Base-by-base conservation (phyloP, 2,329 filamentous ascomycete species). In the Colletotrichum sp. region DNA sequence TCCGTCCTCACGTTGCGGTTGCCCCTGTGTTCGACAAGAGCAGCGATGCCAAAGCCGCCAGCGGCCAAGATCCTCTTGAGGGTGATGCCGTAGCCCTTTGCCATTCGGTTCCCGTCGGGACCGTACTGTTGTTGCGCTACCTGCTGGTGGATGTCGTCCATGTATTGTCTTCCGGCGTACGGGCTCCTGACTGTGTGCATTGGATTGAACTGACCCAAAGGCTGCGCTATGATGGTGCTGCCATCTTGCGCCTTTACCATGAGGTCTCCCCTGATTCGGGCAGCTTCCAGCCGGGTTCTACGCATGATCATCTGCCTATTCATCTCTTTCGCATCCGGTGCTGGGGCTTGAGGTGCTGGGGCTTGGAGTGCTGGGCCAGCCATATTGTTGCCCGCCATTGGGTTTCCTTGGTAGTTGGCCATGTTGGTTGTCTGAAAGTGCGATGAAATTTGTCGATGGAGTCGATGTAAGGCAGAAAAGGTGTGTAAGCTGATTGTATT, bases 31-130 rank as follows among this genome's bases (percentile, higher is more conserved):
- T 63, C 32, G 52, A 77, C 67, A 5, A 83, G 64, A 9, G 78
- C 77, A 9, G 77, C 80, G 19, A 78, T 79, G 28, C 81, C 82
- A 11, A 76, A 78, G 6, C 81, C 80, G n/a, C 82, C 82, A 13
- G 39, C 27, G n/a, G 77, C 81, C 34, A 83, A 70, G 36, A 82
- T 59, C 63, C 78, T 82, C 66, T 79, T 60, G 55, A 83, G 81
- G 15, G 71, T 72, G 48, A 83, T 76, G 15, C 64, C 64, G 25
- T 81, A 75, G n/a, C 80, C 82, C 6, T 64, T 69, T 25, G 28
- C 8, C 19, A 8, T 61, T 8, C 39, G 8, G 8, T 7, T 19
- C 16, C 69, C 59, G 13, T 55, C 30, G n/a, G 44, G 55, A n/a
- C 70, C 36, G 3, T 44, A 48, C 39, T 57, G 27, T 39, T 19